phyloP scores from a whole-genome alignment of 805 yeast species.

The Candida palmyrensis region DNA sequence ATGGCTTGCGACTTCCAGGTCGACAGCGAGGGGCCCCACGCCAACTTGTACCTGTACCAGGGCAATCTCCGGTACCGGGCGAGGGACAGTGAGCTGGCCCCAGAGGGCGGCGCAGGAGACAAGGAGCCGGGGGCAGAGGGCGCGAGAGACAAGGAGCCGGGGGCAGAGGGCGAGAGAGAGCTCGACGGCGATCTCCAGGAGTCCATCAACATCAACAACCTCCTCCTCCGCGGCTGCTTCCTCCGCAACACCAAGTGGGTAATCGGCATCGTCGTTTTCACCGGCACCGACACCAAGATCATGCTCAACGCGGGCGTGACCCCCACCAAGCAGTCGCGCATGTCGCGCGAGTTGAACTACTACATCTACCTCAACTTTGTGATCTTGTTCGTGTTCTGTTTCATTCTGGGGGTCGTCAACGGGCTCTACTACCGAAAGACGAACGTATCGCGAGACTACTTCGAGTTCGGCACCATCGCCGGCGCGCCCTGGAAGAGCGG shows the following conservation, averaged over 20 bases:
- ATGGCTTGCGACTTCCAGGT: constrained; percentile 50
- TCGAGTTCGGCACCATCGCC: constrained; percentile 67
- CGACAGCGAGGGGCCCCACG: constrained; percentile 83
- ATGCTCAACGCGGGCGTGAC: constrained; percentile 79
- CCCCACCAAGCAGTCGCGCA: constrained; percentile 72
- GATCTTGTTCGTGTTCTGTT: constrained; percentile 60
- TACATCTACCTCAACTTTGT: constrained; percentile 65
- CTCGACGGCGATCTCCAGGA: constrained; percentile 40
- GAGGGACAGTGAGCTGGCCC: no score
- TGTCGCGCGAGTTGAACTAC: constrained; percentile 65
- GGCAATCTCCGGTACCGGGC: constrained; percentile 51
- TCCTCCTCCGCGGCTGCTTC: constrained; percentile 71
- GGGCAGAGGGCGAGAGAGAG: constrained; percentile 5
- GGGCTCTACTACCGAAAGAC: constrained; percentile 54
- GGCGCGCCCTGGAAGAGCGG: constrained; percentile 65
- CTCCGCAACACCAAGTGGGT: constrained; percentile 82
- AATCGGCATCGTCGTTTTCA: constrained; percentile 68
- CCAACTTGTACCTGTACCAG: constrained; percentile 70
- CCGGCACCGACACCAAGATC: constrained; percentile 76
- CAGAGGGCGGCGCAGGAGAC: no score
- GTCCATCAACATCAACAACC: constrained; percentile 63
- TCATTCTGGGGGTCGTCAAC: constrained; percentile 64
- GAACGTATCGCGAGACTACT: constrained; percentile 52
- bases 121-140: constrained; percentile 10
- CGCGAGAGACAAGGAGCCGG: constrained; percentile 21